Evolutionary conservation across 352 stramenopile species (phyloP).

Genomic region (Phytophthora capsici): DNA sequence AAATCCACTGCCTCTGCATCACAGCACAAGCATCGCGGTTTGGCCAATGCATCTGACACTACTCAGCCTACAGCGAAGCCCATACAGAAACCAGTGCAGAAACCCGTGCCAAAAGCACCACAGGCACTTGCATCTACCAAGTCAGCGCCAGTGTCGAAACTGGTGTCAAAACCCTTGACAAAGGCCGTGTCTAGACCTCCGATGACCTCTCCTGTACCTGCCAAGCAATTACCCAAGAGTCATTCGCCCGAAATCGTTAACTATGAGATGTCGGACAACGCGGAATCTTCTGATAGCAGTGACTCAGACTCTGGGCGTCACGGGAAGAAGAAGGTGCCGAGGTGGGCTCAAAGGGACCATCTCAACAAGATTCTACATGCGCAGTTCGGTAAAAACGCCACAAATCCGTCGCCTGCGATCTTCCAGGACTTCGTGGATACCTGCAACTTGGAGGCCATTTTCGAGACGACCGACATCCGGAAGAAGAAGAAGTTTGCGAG

Average conservation of each 20-base stretch:
- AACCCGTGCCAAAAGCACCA: conserved; percentile 18
- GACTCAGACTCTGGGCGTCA: conserved; percentile 57
- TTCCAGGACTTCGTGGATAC: conserved; percentile 87
- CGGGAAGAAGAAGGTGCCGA: conserved; percentile 80
- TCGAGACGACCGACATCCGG: conserved; percentile 67
- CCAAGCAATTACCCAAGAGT: conserved; percentile 35
- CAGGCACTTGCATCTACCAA: conserved; percentile 22
- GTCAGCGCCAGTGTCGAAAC: conserved; percentile 11
- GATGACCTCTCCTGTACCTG: conserved; percentile 5
- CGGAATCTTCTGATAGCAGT: conserved; percentile 59
- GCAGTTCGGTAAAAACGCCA: conserved; percentile 78
- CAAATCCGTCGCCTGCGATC: conserved; percentile 79
- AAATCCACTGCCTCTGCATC: conserved; percentile 14
- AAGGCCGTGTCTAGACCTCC: conserved; percentile 18
- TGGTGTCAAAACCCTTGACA: conserved; percentile 8
- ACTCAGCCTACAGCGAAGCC: conserved; percentile 24
- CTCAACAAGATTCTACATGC: conserved; percentile 68
- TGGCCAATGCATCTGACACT: conserved; percentile 24
- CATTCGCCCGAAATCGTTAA: conserved; percentile 45
- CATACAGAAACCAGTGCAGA: conserved; percentile 19
- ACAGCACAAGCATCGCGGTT: conserved; percentile 30
- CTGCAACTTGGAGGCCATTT: conserved; percentile 87
- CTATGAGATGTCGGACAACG: conserved; percentile 86
- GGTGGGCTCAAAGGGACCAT: conserved; percentile 79
- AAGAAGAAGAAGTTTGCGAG: conserved; percentile 85